A percentile compares a stretch with the other conserved stretches of the same genome.
Conservation (phyloP, 768 basidiomycete species). For the Russula lepida region DNA sequence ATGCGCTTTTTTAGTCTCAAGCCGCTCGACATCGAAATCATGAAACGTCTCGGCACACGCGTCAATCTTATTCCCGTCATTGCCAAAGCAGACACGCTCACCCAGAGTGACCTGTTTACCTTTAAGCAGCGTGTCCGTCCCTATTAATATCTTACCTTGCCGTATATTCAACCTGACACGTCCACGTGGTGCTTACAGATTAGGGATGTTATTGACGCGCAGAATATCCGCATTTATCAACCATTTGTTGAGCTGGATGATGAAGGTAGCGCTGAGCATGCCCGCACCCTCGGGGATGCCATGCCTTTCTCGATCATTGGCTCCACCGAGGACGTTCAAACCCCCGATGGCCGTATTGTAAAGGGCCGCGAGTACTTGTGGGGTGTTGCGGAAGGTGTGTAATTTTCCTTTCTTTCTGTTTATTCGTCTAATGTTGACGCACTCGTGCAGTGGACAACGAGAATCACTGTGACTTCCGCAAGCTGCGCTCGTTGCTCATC, state of each 20-base stretch:
- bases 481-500: slow-evolving; percentile 89
- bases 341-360: slow-evolving; percentile 82
- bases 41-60: slow-evolving; percentile 97
- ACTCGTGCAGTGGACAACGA: slow-evolving; percentile 82
- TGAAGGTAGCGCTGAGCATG: slow-evolving; percentile 81
- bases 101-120: slow-evolving; percentile 79
- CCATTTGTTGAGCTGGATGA: slow-evolving; percentile 88
- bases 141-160: slow-evolving; percentile 11
- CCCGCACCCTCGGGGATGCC: slow-evolving; percentile 75
- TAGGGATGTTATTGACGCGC: slow-evolving; percentile 82
- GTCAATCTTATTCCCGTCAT: slow-evolving; percentile 98
- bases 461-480: slow-evolving; percentile 98
- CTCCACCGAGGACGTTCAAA: slow-evolving; percentile 89
- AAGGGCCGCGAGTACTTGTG: slow-evolving; percentile 98
- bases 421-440: background rate
- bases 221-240: slow-evolving; percentile 91
- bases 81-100: slow-evolving; percentile 96
- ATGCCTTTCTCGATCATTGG: slow-evolving; percentile 99
- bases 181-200: slow-evolving; percentile 38
- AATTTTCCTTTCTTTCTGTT: background rate
- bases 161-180: slow-evolving; percentile 1
- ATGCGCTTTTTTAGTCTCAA: slow-evolving; percentile 57
- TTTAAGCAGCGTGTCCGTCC: slow-evolving; percentile 87
- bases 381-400: slow-evolving; percentile 97
- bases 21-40: slow-evolving; percentile 97